Evolutionary conservation across 129 eudicot species (phyloP), one percentile per base, ranked within the genome.

Genomic region (Solidago caesia): DNA sequence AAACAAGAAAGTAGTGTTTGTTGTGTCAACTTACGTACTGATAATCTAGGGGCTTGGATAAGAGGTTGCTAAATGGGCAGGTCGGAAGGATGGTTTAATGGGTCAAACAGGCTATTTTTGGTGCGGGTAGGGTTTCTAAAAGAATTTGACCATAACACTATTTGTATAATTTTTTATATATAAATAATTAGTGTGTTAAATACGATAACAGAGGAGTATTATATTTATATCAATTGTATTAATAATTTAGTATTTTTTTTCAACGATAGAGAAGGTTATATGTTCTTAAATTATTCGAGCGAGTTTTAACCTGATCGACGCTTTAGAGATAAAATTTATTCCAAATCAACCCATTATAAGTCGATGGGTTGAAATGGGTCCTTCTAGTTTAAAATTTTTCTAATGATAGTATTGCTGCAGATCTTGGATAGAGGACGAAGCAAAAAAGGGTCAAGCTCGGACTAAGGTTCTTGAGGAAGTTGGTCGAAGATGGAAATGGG

Each of bases 371-470:
- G 14, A 60, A 60, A 56, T 63, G 33, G 2, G 21, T 26, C 13
- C 47, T 6, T 63, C 8, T 63, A 41, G 4, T n/a, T 52, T 56
- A 56, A 9, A 16, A 2, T 25, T 16, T 56, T 15, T 56, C 25
- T 63, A 12, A 63, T 63, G 1, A 42, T 39, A 39, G 16, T 33
- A 5, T 61, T 61, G 70, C 15, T 83, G 82, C 90, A 94, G 99
- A 80, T 88, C 96, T 65, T 94, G 99, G 99, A 85, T 94, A 42
- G 97, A 87, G 80, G 97, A 94, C 21, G 99, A 88, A 86, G 99
- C 94, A 4, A 85, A 77, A 73, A 91, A 88, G 81, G 92, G 94
- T 82, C 87, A 87, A 76, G 86, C 91, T 27, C 97, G 94, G 65
- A 87, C 92, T 1, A 94, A 88, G 80, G 90, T 91, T 67, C 93